These are phyloP conservation scores for Moesziomyces sp. DNA, from an alignment of 1,284 basidiomycete genomes.

Conservation along the genomic window DNA sequence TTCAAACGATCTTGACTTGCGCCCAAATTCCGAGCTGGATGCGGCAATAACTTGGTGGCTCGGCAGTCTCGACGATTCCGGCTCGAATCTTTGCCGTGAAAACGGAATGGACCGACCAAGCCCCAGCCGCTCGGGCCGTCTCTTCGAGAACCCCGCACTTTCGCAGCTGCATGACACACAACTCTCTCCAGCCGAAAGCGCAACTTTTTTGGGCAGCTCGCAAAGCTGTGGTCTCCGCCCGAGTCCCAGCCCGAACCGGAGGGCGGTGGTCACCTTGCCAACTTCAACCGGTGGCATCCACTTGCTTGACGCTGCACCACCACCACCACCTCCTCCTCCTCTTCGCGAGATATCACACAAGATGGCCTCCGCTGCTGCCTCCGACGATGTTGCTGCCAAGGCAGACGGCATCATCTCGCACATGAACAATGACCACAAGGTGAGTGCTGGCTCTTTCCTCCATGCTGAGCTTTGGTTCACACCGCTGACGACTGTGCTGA, in stretches of 20 bases:
- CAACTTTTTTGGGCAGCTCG: no score
- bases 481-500: not conserved
- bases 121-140: not conserved
- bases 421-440: conserved; percentile 56
- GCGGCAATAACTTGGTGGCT: no score
- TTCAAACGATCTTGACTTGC: no score
- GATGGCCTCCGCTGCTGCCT: conserved; percentile 10
- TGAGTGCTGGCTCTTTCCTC: conserved; percentile 2
- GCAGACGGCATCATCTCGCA: conserved; percentile 42
- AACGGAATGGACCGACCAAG: not conserved
- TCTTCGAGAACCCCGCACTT: conserved; percentile 11
- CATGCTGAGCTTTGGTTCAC: not conserved
- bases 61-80: not conserved
- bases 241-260: not conserved
- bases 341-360: not conserved
- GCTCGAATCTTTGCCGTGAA: conserved; percentile 23
- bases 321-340: not conserved
- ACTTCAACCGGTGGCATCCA: not conserved
- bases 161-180: not conserved
- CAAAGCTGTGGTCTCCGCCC: not conserved
- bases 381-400: conserved; percentile 45
- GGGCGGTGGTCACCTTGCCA: conserved; percentile 1
- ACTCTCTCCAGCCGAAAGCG: not conserved
- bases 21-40: not conserved
- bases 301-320: not conserved